Base-by-base conservation (phyloP, 257 asterid species). In the Nicotiana otophora region DNA sequence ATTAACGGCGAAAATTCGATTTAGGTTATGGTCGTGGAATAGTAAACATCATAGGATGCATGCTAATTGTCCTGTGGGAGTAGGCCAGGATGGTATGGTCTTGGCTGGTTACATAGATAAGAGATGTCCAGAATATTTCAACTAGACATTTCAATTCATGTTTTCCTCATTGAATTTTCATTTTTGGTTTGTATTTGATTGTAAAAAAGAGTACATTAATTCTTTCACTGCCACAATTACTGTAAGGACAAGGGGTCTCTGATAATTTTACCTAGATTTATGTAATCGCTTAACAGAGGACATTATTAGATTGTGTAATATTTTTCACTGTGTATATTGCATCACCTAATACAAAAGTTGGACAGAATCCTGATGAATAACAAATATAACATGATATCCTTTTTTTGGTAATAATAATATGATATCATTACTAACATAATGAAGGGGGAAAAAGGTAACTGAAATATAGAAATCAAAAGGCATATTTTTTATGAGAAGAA, bases 121-220 rank as follows among this genome's bases (percentile, higher is more conserved):
- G 85, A 92, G 91, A 86, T 96, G 99, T 79, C 92, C 95, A 11
- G 93, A 92, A 85, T 96, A 96, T 87, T 94, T 96, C 86, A 85
- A 87, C 62, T 89, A 66, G 90, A 64, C 46, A n/a, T 14, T 74
- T 46, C 14, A 7, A 14, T 14, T 23, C 23, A 46, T 48, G 61
- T 11, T 74, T 46, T 12, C 39, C 1, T 72, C 14, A 46, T 46
- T 72, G 34, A 72, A 72, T 72, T 72, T 72, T 46, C 60, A 11
- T 46, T 72, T 46, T 11, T 34, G 5, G 8, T 74, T 48, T 23
- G 39, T 74, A 48, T 74, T 74, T 14, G 61, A 10, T 5, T 46
- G 79, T 48, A 17, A 7, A 74, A 46, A 46, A 2, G 15, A 74
- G n/a, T 74, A 23, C 39, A 48, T 46, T 51, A 11, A 51, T 51